These are phyloP conservation scores for Jatropha podagrica DNA, from an alignment of 441 rosid species.

Conservation along the genomic window DNA sequence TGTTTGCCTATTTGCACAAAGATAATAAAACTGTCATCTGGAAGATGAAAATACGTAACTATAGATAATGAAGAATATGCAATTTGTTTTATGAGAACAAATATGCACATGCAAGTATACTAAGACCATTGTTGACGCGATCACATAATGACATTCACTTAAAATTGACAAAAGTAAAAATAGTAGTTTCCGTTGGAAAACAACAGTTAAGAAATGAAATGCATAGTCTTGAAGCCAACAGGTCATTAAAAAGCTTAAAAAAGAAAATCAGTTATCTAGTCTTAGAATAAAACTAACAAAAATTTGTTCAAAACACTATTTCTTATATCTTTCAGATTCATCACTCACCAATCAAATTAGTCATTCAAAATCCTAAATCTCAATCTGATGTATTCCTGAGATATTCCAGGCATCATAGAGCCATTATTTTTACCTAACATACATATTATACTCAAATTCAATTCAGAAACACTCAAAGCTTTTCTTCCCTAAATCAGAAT, in stretches of 20 bases:
- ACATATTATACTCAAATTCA: not conserved
- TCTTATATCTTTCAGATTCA: not conserved
- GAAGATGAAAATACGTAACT: conserved; percentile 26
- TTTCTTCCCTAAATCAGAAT: not conserved
- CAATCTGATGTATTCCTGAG: not conserved
- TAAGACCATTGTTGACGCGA: not conserved
- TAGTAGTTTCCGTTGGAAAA: not conserved
- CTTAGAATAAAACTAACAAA: not conserved
- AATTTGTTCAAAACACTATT: too few species aligned
- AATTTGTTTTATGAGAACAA: not conserved
- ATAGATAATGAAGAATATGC: conserved; percentile 15
- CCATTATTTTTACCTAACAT: not conserved
- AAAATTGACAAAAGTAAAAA: not conserved
- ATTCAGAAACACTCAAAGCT: not conserved
- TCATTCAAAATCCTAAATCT: not conserved
- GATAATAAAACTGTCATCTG: conserved; percentile 41
- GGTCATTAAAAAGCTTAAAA: not conserved
- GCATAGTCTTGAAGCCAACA: not conserved
- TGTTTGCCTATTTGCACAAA: conserved; percentile 68
- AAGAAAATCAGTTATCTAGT: not conserved
- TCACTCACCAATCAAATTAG: not conserved
- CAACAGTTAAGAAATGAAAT: not conserved
- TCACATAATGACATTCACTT: not conserved
- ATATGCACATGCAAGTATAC: not conserved
- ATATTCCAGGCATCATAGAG: not conserved